Base-by-base conservation (phyloP, 306 rosid species). In the Glycine tomentella region DNA sequence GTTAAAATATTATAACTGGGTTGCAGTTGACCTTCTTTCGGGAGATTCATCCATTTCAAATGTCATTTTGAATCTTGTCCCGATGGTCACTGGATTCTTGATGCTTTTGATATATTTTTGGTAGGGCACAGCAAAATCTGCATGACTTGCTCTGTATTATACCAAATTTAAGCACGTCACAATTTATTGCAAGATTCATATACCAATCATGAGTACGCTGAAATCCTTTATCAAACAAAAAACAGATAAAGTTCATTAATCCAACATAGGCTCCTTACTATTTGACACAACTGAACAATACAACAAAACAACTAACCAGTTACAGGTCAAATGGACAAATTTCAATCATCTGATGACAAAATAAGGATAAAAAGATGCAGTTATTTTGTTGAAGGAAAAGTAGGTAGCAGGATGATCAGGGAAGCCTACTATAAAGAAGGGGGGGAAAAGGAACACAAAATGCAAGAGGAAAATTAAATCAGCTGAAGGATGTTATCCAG, bases 11-110 rank as follows among this genome's bases (percentile, higher is more conserved):
- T 73, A 65, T 58, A 72, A 81, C 51, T 49, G 68, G 46, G 64
- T 7, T 38, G 34, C 42, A 71, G 72, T 69, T 67, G 46, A 95
- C 99, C 99, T 92, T 89, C 97, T 91, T 86, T 95, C 99, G 3
- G 97, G 88, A 55, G 97, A 90, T 84, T 95, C 99, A 74, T 95
- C 99, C 92, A 92, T 95, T 73, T 91, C 97, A 79, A 91, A 91
- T 90, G 86, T 90, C 91, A 90, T 89, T 90, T 91, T 92, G 90
- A 92, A 95, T 86, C 97, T 88, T 65, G 95, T 91, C 64, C 99
- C 99, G 0, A 82, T 83, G 59, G 87, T 84, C 88, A 95, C 90
- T 9, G 90, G 92, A 88, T 85, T 92, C 67, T 73, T 79, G 50
- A 90, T 80, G 86, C 97, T 90, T 89, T 83, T 92, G 81, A 82